Evolutionary conservation across 179 eudicot genomes (phyloP).

Genomic region (Corrigiola litoralis): DNA sequence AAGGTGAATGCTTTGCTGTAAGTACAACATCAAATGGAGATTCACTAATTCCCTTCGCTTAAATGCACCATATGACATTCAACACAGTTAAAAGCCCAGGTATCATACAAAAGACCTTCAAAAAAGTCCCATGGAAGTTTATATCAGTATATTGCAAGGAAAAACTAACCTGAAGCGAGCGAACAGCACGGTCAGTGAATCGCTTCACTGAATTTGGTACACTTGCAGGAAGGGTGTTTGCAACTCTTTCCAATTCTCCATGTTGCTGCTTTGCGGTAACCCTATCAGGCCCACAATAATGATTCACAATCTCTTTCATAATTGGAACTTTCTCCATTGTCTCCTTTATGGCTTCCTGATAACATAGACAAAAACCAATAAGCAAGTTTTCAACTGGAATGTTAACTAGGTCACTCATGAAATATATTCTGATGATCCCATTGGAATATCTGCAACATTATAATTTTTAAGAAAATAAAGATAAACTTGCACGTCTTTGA

Average conservation of each 20-base stretch:
- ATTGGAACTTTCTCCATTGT: constrained; percentile 76
- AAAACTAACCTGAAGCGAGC: constrained; percentile 73
- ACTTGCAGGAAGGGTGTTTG: constrained; percentile 69
- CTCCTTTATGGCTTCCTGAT: constrained; percentile 60
- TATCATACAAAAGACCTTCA: not conserved
- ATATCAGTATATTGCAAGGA: not conserved
- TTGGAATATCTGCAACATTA: too few species aligned
- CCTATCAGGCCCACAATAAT: constrained; percentile 73
- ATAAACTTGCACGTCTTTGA: too few species aligned
- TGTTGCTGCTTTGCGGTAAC: constrained; percentile 81
- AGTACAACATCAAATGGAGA: too few species aligned
- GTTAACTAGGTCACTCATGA: too few species aligned
- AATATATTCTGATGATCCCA: too few species aligned
- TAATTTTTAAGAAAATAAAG: too few species aligned
- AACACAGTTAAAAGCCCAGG: not conserved
- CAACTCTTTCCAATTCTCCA: constrained; percentile 79
- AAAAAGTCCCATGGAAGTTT: not conserved
- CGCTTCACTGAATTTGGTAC: constrained; percentile 63
- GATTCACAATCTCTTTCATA: constrained; percentile 67
- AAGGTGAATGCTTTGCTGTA: not conserved
- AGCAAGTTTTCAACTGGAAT: not conserved
- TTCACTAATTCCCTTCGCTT: not conserved
- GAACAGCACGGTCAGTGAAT: constrained; percentile 79
- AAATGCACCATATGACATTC: not conserved
- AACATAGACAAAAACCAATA: not conserved